Conservation (phyloP, 805 yeast genomes). For the Metahyphopichia silvanorum region DNA sequence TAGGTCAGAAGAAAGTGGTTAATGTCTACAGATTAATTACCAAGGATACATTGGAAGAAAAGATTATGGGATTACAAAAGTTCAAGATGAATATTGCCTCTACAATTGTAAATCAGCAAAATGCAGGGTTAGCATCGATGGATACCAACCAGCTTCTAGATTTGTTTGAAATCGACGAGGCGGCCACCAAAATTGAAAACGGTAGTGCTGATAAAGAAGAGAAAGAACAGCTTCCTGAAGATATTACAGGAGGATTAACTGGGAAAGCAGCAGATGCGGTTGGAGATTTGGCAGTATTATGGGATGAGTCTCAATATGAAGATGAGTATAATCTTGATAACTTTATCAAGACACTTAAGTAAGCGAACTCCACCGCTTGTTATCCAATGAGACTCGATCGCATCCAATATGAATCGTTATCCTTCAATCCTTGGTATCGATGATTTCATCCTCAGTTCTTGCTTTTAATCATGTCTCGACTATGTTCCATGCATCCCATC, state of each 20-base stretch:
- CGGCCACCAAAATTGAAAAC: constrained; percentile 31
- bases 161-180: constrained; percentile 74
- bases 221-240: constrained; percentile 41
- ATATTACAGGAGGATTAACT: constrained; percentile 66
- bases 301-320: constrained; percentile 96
- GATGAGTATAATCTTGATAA: constrained; percentile 95
- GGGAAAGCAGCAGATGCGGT: constrained; percentile 84
- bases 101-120: constrained; percentile 93
- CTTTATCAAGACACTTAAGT: constrained; percentile 77
- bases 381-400: no score
- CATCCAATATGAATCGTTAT: no score
- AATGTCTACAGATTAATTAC: constrained; percentile 95
- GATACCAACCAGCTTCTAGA: constrained; percentile 92
- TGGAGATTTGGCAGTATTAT: constrained; percentile 85
- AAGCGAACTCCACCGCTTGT: no score
- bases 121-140: constrained; percentile 94
- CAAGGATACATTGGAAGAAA: constrained; percentile 89
- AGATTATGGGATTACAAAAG: constrained; percentile 96
- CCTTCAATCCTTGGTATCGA: no score
- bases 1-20: constrained; percentile 97
- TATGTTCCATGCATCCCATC: no score
- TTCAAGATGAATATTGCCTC: constrained; percentile 97
- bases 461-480: no score
- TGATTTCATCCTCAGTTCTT: no score
- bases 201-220: constrained; percentile 27